Conservation (phyloP, 208 protist genomes). For the Plasmodiophora brassicae region DNA sequence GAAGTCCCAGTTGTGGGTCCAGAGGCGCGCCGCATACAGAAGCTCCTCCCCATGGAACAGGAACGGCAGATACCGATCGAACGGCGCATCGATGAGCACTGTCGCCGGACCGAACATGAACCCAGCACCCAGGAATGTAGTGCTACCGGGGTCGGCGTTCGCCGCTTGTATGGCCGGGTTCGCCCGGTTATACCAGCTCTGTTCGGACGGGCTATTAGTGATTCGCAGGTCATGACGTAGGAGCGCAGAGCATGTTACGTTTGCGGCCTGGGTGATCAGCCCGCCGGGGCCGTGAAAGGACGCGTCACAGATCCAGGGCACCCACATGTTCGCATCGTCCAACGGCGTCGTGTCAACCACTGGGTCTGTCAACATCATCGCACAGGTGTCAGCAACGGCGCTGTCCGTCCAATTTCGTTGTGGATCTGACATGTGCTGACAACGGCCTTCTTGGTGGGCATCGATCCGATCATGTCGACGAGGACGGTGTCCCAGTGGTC, state of each 20-base stretch:
- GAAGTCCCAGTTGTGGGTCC: not conserved
- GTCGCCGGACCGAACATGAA: not conserved
- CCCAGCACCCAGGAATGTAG: not conserved
- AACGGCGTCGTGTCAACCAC: not conserved
- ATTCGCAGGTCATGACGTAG: not conserved
- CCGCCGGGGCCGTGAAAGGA: not conserved
- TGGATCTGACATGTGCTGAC: not conserved
- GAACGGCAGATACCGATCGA: not conserved
- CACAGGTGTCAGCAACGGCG: not conserved
- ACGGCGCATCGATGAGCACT: not conserved
- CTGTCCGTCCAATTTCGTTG: not conserved
- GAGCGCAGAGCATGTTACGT: not conserved
- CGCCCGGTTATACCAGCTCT: not conserved
- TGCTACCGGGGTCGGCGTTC: not conserved
- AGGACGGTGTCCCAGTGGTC: not conserved
- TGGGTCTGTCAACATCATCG: not conserved
- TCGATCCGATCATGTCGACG: not conserved
- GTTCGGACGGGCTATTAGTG: not conserved
- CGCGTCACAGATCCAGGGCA: not conserved
- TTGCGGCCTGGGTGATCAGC: not conserved
- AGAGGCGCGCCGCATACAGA: slow-evolving; percentile 1
- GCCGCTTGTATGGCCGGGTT: not conserved
- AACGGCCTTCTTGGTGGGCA: not conserved
- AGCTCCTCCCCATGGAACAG: slow-evolving; percentile 21
- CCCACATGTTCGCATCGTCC: not conserved